Evolutionary conservation across 257 asterid genomes (phyloP).

Genomic region (Euphrasia confusa): DNA sequence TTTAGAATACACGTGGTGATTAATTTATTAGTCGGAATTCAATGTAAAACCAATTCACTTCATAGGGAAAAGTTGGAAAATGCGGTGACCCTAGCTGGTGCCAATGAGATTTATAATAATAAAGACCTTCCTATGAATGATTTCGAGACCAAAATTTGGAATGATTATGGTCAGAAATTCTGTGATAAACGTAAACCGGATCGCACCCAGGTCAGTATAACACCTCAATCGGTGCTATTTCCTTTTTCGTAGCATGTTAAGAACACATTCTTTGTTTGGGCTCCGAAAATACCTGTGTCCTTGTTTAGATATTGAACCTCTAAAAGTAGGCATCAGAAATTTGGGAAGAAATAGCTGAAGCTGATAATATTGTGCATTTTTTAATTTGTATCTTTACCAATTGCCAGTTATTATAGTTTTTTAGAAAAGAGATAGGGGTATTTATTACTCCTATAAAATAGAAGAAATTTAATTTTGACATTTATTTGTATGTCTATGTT

Average conservation of each 20-base stretch:
- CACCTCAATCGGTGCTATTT: constrained; percentile 1
- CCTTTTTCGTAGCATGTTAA: constrained; percentile 9
- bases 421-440: neutral
- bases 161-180: constrained; percentile 31
- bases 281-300: constrained; percentile 5
- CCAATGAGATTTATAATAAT: constrained; percentile 34
- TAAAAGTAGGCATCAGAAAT: neutral
- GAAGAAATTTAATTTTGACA: neutral
- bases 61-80: constrained; percentile 52
- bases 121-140: constrained; percentile 40
- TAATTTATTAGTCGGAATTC: constrained; percentile 12
- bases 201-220: constrained; percentile 43
- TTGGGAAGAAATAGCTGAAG: constrained; percentile 10
- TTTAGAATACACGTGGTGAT: constrained; percentile 2
- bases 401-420: neutral
- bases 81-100: constrained; percentile 37
- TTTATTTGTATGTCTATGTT: neutral
- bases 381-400: neutral
- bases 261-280: constrained; percentile 1
- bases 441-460: neutral
- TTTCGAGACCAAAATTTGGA: constrained; percentile 61
- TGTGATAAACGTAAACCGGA: constrained; percentile 26
- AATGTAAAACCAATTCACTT: constrained; percentile 1
- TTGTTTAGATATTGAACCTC: constrained; percentile 9
- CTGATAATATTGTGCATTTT: neutral